Percentiles rank a stretch among this genome's conserved stretches.
Conservation (phyloP, 441 rosid species). For the Pelargonium myrrhifolium region DNA sequence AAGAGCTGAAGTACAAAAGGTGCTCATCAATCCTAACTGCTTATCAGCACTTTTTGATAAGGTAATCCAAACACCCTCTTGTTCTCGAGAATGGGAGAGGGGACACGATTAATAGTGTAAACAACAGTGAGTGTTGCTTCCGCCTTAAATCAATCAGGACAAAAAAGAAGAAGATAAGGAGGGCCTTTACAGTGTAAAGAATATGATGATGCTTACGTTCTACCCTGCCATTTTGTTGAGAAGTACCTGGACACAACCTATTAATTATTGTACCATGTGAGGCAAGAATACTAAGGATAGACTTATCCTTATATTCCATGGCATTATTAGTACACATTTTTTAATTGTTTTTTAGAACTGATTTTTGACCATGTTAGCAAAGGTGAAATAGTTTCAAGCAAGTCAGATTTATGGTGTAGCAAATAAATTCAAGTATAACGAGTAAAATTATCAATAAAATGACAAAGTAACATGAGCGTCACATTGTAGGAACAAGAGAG, state of each 20-base stretch:
- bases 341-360: neutral
- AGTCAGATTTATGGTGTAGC: neutral
- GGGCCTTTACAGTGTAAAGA: neutral
- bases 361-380: constrained; percentile 8
- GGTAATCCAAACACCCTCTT: too few species aligned
- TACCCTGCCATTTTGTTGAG: constrained; percentile 19
- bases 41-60: too few species aligned
- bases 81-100: neutral
- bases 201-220: constrained; percentile 13
- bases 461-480: neutral
- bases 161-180: neutral
- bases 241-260: constrained; percentile 7
- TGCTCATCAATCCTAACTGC: too few species aligned
- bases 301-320: neutral
- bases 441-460: constrained; percentile 10
- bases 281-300: neutral
- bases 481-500: neutral
- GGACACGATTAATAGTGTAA: constrained; percentile 1
- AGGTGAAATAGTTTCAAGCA: constrained; percentile 2
- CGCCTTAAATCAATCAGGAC: neutral
- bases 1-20: too few species aligned
- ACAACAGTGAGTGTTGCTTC: neutral
- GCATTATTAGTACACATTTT: neutral
- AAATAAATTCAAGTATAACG: constrained; percentile 12
- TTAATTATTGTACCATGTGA: neutral